Conservation (phyloP, 1,284 basidiomycete species). For the Pulveroboletus sp. region DNA sequence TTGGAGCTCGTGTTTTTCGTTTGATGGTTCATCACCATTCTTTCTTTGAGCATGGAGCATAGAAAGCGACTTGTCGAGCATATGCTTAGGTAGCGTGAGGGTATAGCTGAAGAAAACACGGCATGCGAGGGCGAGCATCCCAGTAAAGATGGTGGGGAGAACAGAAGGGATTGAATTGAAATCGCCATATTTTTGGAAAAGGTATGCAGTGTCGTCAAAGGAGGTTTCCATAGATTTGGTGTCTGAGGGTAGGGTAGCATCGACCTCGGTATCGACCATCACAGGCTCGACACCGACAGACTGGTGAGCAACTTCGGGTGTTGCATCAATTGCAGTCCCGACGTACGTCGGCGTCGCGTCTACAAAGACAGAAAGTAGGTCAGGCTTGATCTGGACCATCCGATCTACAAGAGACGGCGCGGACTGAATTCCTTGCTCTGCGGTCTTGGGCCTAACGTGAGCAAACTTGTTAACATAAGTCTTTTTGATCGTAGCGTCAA, state of each 20-base stretch:
- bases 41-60: slow-evolving; percentile 36
- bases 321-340: slow-evolving; percentile 37
- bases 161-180: slow-evolving; percentile 31
- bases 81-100: slow-evolving; percentile 45
- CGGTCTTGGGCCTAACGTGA: slow-evolving; percentile 47
- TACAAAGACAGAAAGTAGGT: slow-evolving; percentile 45
- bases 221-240: slow-evolving; percentile 27
- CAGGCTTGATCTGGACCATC: slow-evolving; percentile 46
- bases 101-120: slow-evolving; percentile 48
- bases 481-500: slow-evolving; percentile 56
- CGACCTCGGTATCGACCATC: slow-evolving; percentile 33
- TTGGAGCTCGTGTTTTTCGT: slow-evolving; percentile 36
- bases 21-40: slow-evolving; percentile 32
- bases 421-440: slow-evolving; percentile 50
- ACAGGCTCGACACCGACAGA: slow-evolving; percentile 42
- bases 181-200: slow-evolving; percentile 29
- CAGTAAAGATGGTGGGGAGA: slow-evolving; percentile 45
- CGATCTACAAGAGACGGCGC: slow-evolving; percentile 48
- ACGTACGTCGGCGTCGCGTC: slow-evolving; percentile 44
- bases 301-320: slow-evolving; percentile 38
- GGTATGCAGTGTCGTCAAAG: slow-evolving; percentile 30
- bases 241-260: slow-evolving; percentile 32
- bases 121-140: slow-evolving; percentile 47
- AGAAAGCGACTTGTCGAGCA: slow-evolving; percentile 38
- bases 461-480: slow-evolving; percentile 48